Evolutionary conservation across 1,284 basidiomycete species (phyloP).

Genomic region (Ceratobasidium sp.): DNA sequence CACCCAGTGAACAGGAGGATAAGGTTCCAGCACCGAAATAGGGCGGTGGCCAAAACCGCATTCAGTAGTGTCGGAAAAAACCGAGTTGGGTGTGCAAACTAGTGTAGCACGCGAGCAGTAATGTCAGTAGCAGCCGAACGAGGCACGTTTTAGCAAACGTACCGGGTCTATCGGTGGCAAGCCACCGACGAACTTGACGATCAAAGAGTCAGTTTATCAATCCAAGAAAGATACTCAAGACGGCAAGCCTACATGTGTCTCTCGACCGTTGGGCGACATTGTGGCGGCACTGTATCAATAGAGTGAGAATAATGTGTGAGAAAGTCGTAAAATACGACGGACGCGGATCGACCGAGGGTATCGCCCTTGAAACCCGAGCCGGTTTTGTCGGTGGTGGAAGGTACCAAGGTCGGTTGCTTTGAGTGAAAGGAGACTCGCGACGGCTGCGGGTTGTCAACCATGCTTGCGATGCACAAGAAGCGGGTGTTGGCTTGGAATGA

Average conservation of each 20-base stretch:
- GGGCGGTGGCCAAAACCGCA: constrained; percentile 59
- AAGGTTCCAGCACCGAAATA: constrained; percentile 72
- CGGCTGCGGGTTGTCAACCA: constrained; percentile 12
- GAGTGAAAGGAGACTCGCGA: background rate
- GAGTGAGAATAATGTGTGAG: background rate
- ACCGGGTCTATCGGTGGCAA: background rate
- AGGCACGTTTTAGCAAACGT: background rate
- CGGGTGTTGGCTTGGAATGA: constrained; percentile 16
- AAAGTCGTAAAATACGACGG: background rate
- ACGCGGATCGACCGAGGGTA: constrained; percentile 7
- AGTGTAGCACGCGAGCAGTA: background rate
- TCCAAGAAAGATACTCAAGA: background rate
- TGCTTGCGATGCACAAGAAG: background rate
- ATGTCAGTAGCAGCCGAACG: background rate
- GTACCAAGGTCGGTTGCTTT: constrained; percentile 22
- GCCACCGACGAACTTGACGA: background rate
- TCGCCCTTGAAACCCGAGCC: background rate
- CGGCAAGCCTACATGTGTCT: constrained; percentile 15
- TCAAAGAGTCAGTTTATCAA: background rate
- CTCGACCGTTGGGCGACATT: constrained; percentile 5
- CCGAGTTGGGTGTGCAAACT: constrained; percentile 22
- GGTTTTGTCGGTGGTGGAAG: background rate
- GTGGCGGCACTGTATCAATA: background rate
- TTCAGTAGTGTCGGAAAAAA: constrained; percentile 31
- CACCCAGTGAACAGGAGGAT: constrained; percentile 66